Evolutionary conservation across 495 filamentous ascomycete species (phyloP).

Genomic region (Aspergillus haitiensis): DNA sequence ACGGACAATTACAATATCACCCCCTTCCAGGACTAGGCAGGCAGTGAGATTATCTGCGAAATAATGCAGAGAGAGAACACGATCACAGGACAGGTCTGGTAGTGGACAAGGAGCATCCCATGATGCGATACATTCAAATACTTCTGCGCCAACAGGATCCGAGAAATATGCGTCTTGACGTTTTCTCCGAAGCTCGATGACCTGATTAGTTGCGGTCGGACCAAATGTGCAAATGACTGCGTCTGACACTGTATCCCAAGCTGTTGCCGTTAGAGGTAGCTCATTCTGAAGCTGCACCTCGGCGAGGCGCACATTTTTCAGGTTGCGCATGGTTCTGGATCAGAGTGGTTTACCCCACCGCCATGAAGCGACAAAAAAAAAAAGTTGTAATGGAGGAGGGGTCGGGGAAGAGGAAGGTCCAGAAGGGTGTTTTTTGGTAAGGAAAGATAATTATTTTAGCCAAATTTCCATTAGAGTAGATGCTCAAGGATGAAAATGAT

Average conservation of each 20-base stretch:
- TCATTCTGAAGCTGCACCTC: slow-evolving; percentile 55
- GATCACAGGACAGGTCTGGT: slow-evolving; percentile 67
- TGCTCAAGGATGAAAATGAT: slow-evolving; percentile 2
- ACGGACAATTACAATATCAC: slow-evolving; percentile 82
- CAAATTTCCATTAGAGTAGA: slow-evolving; percentile 11
- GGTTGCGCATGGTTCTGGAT: slow-evolving; percentile 67
- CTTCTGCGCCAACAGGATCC: slow-evolving; percentile 38
- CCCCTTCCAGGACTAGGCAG: slow-evolving; percentile 82
- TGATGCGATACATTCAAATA: slow-evolving; percentile 62
- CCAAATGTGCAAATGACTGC: slow-evolving; percentile 74
- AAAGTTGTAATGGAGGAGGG: slow-evolving; percentile 8
- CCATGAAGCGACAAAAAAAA: slow-evolving; percentile 35
- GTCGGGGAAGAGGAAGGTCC: slow-evolving; percentile 12
- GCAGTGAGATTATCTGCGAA: slow-evolving; percentile 75
- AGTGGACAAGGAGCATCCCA: slow-evolving; percentile 82
- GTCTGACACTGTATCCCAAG: slow-evolving; percentile 75
- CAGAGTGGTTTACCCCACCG: slow-evolving; percentile 41
- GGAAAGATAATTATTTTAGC: no score
- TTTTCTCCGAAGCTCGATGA: slow-evolving; percentile 63
- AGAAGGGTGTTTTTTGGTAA: slow-evolving; percentile 10
- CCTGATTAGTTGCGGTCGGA: slow-evolving; percentile 58
- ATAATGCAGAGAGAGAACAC: slow-evolving; percentile 74
- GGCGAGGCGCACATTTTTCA: slow-evolving; percentile 67
- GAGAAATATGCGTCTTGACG: slow-evolving; percentile 38
- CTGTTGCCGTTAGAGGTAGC: slow-evolving; percentile 63